Base-by-base conservation (phyloP, 805 yeast genomes). In the Yarrowia keelungensis region DNA sequence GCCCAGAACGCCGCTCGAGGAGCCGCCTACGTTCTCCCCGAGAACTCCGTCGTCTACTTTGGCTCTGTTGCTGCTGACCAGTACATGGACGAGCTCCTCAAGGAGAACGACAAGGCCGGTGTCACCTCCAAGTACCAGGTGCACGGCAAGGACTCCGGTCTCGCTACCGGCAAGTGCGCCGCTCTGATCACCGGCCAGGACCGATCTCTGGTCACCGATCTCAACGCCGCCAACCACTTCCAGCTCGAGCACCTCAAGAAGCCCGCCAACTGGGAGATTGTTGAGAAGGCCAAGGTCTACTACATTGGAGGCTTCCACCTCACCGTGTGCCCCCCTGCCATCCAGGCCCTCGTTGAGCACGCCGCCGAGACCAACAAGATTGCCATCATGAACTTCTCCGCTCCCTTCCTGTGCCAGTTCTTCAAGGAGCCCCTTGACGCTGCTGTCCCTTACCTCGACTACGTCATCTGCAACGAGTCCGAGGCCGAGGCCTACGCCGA, bases 261-360 rank as follows among this genome's bases (percentile, higher is more conserved):
- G 77, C 91, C 96, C 72, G 96, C 89, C 81, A 91, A 93, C 85
- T 93, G 98, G 97, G 82, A 81, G 72, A 81, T 83, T 70, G 97
- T 95, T 71, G 92, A 91, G 81, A 83, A 82, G 64, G 98, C 94
- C 71, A 83, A 87, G 79, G 84, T 83, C 75, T 95, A 82, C 84
- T 95, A 95, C 86, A 90, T 95, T 77, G 99, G 98, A 76, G 99
- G 99, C n/a, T 95, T 88, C 91, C 99, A 95, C 81, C 85, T 95
- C 81, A 95, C 99, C 69, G 99, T 95, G 69, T 91, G 97, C 73
- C 97, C 97, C 73, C 97, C 89, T 70, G 98, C 99, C 69, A 95
- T 95, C 76, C 83, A 85, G 74, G 87, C 88, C 70, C 84, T 95
- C 75, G 99, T 97, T 74, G 85, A 92, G 81, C 97, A 95, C 78